phyloP scores from a whole-genome alignment of 1,284 basidiomycete genomes.

The Pseudozyma pruni region DNA sequence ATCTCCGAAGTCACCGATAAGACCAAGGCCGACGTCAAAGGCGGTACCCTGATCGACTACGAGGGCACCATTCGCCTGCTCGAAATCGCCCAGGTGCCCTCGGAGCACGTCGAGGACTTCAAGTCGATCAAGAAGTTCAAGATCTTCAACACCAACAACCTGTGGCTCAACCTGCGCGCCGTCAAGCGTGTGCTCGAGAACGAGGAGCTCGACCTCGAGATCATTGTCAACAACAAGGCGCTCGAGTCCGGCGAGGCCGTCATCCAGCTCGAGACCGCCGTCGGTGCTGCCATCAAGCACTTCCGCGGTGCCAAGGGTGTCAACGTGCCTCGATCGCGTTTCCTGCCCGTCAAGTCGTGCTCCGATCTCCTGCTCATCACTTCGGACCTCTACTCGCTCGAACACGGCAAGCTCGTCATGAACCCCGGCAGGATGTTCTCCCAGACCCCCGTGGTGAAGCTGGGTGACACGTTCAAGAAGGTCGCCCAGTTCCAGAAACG shows the following conservation, averaged over 20 bases:
- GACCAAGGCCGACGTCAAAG: constrained; percentile 99
- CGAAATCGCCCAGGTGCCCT: constrained; percentile 98
- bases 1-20: constrained; percentile 87
- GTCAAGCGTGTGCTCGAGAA: constrained; percentile 94
- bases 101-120: constrained; percentile 98
- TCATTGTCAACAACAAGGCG: constrained; percentile 89
- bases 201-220: constrained; percentile 84
- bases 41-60: constrained; percentile 94
- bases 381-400: constrained; percentile 92
- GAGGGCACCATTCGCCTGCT: constrained; percentile 92
- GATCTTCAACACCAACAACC: constrained; percentile 81
- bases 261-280: constrained; percentile 92
- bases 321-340: constrained; percentile 95
- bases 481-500: constrained; percentile 97
- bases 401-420: constrained; percentile 94
- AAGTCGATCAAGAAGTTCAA: constrained; percentile 78
- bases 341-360: constrained; percentile 87
- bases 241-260: constrained; percentile 77
- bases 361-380: constrained; percentile 86
- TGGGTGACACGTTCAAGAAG: constrained; percentile 82
- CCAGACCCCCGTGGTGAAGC: constrained; percentile 92
- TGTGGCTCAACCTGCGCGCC: constrained; percentile 90
- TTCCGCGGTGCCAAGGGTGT: constrained; percentile 91
- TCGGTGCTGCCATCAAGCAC: constrained; percentile 97
- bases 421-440: constrained; percentile 74